Evolutionary conservation across 352 stramenopile species (phyloP).

Genomic region (Phytophthora sp.): DNA sequence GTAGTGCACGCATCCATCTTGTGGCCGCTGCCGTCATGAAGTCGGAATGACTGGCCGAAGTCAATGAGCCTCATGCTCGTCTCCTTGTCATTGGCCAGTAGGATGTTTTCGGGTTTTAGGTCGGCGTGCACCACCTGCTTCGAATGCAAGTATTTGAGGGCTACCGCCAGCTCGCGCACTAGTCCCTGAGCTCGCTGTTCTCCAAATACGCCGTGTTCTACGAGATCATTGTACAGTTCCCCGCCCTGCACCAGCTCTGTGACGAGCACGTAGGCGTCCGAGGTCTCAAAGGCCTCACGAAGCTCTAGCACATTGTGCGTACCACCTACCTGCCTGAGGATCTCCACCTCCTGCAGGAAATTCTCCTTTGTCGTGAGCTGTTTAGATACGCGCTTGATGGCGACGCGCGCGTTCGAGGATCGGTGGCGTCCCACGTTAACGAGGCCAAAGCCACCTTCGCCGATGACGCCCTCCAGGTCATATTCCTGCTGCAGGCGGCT

Average conservation of each 20-base stretch:
- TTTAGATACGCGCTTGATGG: constrained; percentile 66
- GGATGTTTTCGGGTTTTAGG: constrained; percentile 67
- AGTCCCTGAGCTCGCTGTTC: constrained; percentile 46
- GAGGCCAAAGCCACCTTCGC: constrained; percentile 54
- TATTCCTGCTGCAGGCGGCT: constrained; percentile 50
- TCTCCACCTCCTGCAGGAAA: constrained; percentile 60
- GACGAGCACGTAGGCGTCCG: constrained; percentile 60
- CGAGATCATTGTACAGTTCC: constrained; percentile 60
- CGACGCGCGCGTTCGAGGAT: constrained; percentile 49
- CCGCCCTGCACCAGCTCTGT: constrained; percentile 59
- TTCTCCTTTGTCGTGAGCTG: constrained; percentile 49
- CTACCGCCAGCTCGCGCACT: constrained; percentile 41
- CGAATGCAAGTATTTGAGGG: constrained; percentile 53
- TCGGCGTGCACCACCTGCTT: constrained; percentile 58
- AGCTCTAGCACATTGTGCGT: constrained; percentile 52
- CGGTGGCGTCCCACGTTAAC: constrained; percentile 55
- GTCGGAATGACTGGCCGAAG: constrained; percentile 77
- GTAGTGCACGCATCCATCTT: constrained; percentile 40
- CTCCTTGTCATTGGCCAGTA: constrained; percentile 37
- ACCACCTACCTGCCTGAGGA: constrained; percentile 50
- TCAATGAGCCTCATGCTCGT: constrained; percentile 70
- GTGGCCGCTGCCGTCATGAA: constrained; percentile 20
- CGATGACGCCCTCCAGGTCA: constrained; percentile 52
- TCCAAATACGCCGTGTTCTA: constrained; percentile 48
- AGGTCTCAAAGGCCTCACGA: constrained; percentile 63